phyloP scores from a whole-genome alignment of 306 rosid species.

The Castanea crenata region DNA sequence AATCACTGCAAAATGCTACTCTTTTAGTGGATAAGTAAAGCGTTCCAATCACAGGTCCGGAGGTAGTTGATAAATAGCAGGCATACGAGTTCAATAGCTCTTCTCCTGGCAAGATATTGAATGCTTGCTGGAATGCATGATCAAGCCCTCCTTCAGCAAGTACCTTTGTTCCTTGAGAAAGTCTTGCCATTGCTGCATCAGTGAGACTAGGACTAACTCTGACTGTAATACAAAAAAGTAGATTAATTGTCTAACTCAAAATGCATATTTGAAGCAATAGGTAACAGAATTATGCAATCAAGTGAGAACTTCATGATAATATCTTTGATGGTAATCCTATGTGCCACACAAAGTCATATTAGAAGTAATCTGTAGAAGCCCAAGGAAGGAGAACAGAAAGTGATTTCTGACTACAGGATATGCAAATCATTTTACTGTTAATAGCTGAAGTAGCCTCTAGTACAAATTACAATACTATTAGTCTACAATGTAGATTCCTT shows the following conservation, averaged over 20 bases:
- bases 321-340: too few species aligned
- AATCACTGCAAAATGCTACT: slow-evolving; percentile 77
- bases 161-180: slow-evolving; percentile 59
- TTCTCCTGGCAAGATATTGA: slow-evolving; percentile 54
- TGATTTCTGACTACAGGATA: too few species aligned
- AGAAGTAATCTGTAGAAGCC: too few species aligned
- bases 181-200: slow-evolving; percentile 72
- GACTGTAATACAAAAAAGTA: slow-evolving; percentile 33
- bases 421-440: too few species aligned
- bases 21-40: slow-evolving; percentile 59
- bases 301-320: too few species aligned
- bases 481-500: too few species aligned
- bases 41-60: slow-evolving; percentile 68
- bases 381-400: too few species aligned
- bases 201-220: slow-evolving; percentile 45
- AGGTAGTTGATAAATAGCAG: slow-evolving; percentile 57
- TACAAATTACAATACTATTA: too few species aligned
- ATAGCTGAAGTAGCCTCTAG: too few species aligned
- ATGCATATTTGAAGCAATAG: too few species aligned
- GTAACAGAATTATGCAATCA: too few species aligned
- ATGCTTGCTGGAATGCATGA: slow-evolving; percentile 53
- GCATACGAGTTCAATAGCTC: slow-evolving; percentile 55
- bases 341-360: too few species aligned
- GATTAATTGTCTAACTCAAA: background rate
- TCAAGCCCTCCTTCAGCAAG: slow-evolving; percentile 64